These are phyloP conservation scores for Adansonia madagascariensis DNA, from an alignment of 441 rosid species.

Conservation along the genomic window DNA sequence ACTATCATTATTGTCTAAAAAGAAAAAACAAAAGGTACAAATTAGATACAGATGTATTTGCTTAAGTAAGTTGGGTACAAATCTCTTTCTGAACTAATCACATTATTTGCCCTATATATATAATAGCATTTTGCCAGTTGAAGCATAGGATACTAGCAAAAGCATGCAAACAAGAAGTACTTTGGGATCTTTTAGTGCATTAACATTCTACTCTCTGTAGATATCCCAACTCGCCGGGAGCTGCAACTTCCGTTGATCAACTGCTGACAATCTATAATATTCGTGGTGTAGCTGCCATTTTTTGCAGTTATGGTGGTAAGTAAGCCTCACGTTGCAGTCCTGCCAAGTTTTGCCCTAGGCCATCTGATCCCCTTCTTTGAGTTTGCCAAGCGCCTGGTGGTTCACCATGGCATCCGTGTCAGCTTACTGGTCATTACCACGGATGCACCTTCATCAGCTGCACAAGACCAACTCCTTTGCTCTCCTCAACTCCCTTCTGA, in stretches of 20 bases:
- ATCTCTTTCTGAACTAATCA: not conserved
- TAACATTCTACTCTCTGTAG: not conserved
- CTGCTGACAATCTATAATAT: not conserved
- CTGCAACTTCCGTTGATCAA: not conserved
- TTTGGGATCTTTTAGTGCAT: not conserved
- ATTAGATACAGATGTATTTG: not conserved
- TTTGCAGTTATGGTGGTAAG: not conserved
- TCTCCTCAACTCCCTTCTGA: conserved; percentile 17
- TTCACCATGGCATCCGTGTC: conserved; percentile 30
- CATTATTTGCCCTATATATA: not conserved
- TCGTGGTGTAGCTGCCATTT: not conserved
- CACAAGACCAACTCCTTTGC: conserved; percentile 18
- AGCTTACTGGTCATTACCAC: conserved; percentile 29
- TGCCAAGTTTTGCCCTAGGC: conserved; percentile 41
- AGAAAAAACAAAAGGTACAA: not conserved
- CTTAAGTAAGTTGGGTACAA: no score
- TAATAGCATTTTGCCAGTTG: not conserved
- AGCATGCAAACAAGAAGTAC: not conserved
- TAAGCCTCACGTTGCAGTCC: conserved; percentile 30
- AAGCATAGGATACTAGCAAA: not conserved
- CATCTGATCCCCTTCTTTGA: conserved; percentile 45
- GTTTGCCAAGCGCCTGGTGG: conserved; percentile 36
- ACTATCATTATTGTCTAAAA: no score
- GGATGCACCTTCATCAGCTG: not conserved
- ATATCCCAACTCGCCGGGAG: not conserved